Base-by-base conservation (phyloP, 148 eudicot species). In the Diospyros lotus region DNA sequence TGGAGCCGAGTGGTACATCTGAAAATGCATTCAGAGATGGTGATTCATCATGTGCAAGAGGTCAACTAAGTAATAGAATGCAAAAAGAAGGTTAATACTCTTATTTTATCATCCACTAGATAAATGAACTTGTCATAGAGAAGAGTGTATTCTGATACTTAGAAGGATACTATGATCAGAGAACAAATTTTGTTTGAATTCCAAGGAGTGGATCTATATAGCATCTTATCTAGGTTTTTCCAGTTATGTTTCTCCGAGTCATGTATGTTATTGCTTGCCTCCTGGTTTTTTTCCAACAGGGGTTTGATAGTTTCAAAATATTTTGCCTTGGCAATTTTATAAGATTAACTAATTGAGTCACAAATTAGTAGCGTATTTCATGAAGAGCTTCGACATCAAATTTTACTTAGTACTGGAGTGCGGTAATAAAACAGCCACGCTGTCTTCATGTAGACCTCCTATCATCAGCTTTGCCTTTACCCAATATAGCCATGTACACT, bases 1-100 rank as follows among this genome's bases (percentile, higher is more conserved):
- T 41, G 18, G 91, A 83, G 56, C 82, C 82, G 59, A 78, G 53
- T 60, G 66, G 65, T 71, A 88, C 84, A 15, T 79, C 80, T 71
- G 84, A 85, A 60, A 86, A 80, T 15, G 44, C 79, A 73, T 64
- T 69, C 67, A 75, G 61, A 44, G 83, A 71, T 58, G 82, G 84
- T 64, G 91, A 89, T 73, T 72, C 80, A 45, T 80, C 76, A 17
- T 79, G 87, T 68, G 51, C 84, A 52, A 95, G 88, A 86, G 98
- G 98, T 74, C 97, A 93, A 84, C 84, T 95, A 58, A 95, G 98
- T 81, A 69, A 72, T 42, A 86, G 98, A 70, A 95, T 95, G 98
- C 92, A 84, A 81, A 95, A 95, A 88, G 94, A 87, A 91, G 98
- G 98, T 95, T 51, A 78, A 59, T 64, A 48, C 65, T 73, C 74